Base-by-base conservation (phyloP, 139 green algal species). In the Coelastrella sp. region DNA sequence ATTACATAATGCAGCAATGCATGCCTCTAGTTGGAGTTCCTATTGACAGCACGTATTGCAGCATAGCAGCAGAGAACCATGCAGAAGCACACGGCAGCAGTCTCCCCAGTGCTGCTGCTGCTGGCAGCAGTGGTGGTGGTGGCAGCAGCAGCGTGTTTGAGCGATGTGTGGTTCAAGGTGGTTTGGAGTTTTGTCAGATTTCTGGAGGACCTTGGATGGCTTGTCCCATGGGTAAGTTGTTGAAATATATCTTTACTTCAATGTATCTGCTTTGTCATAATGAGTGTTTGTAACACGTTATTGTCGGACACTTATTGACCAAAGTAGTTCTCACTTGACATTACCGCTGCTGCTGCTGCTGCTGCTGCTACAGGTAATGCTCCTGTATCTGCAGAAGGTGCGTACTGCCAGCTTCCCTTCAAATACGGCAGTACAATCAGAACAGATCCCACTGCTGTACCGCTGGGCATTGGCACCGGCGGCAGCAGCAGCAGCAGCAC, bases 111-210 rank as follows among this genome's bases (percentile, higher is more conserved):
- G 53, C 53, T 64, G 53, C 53, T 64, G 53, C 53, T 64, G 63
- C 63, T 43, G 63, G 63, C 63, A 72, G 63, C 63, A 41, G 63
- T 41, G 32, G 5, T 2, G 23, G 32, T 30, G 5, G 64, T 15
- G 5, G 63, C 63, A 72, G 63, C 63, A 72, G 63, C 27, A 40
- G 5, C 23, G n/a, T 77, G 68, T 77, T 77, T 60, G 38, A 34
- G 11, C 19, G 13, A 4, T 77, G 68, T 77, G 68, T 77, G 11
- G 68, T 59, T 6, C 68, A 77, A 48, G 68, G 38, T 59, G 68
- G 68, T 13, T 15, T 77, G 38, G 68, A 77, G 68, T 59, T 77
- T 2, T 77, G 68, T 38, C 53, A 77, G 68, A 34, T 77, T 8
- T 23, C 21, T 23, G 68, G 45, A 38, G 68, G 68, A 2, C 68